Base-by-base conservation (phyloP, 139 green algal genomes). In the Pedinophyceae sp. region DNA sequence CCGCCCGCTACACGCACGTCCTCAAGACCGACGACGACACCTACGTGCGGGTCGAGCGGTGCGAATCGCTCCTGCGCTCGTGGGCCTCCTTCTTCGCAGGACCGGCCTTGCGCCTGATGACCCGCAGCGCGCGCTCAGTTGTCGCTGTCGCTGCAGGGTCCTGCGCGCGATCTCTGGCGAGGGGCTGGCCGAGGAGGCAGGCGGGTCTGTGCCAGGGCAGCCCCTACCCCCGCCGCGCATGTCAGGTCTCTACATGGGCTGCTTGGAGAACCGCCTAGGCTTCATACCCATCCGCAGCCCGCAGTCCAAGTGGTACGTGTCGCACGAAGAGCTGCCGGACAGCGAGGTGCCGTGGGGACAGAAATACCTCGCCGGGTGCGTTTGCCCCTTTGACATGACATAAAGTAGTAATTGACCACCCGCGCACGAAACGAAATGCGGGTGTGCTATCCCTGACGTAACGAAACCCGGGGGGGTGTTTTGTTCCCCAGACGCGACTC, bases 21-120 rank as follows among this genome's bases (percentile, higher is more conserved):
- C 26, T 78, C 1, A 84, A 84, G 47, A 75, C 66, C 1, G 76
- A 84, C 39, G 76, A 84, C 26, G 76, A 84, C 47, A 72, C 70
- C 19, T 84, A 70, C 54, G 30, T 84, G 3, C 50, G 75, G 13
- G 39, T 64, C 3, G 39, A 40, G 0, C 63, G 67, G 29, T 13
- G 29, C 23, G 62, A 66, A 38, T 34, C 27, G 0, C 47, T 2
- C 25, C 48, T 28, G 20, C n/a, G 20, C 20, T 54, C 25, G n/a
- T 3, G 48, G 17, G 30, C 17, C 30, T 34, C 30, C 10, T 19
- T 13, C 6, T 38, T 53, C 18, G 24, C 6, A 7, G n/a, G 6
- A 38, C 20, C 40, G n/a, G n/a, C n/a, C n/a, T n/a, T n/a, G n/a
- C n/a, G n/a, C n/a, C n/a, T n/a, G n/a, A n/a, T n/a, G n/a, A n/a